phyloP scores from a whole-genome alignment of 345 rosid genomes.

The Cardamine chenopodiifolia region DNA sequence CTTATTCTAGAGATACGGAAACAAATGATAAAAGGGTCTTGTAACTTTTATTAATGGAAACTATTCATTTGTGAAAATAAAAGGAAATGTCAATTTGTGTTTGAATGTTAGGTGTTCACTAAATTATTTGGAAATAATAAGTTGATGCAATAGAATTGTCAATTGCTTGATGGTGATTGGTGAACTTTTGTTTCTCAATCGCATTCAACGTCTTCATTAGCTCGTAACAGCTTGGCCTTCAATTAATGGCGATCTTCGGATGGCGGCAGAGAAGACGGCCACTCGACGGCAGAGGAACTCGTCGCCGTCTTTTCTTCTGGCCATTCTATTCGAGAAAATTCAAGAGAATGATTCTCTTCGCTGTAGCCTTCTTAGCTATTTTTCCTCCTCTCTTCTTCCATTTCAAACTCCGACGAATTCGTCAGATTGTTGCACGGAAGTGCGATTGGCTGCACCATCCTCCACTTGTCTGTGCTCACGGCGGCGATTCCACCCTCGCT shows the following conservation, averaged over 20 bases:
- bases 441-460: constrained; percentile 86
- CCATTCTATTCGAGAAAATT: constrained; percentile 43
- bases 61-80: background rate
- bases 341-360: constrained; percentile 57
- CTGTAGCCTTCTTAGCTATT: constrained; percentile 63
- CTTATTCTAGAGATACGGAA: background rate
- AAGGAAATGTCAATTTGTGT: no score
- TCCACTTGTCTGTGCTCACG: constrained; percentile 98
- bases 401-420: constrained; percentile 71
- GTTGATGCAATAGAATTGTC: no score
- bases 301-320: constrained; percentile 35
- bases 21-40: background rate
- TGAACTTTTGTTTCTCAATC: background rate
- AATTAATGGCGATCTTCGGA: constrained; percentile 37
- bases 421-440: constrained; percentile 53
- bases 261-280: constrained; percentile 42
- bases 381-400: constrained; percentile 89
- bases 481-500: constrained; percentile 84
- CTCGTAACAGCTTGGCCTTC: background rate
- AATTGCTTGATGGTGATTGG: constrained; percentile 8
- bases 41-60: background rate
- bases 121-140: background rate
- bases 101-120: background rate
- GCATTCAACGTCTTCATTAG: constrained; percentile 2
- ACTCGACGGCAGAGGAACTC: constrained; percentile 41